Conservation (phyloP, 306 rosid genomes). For the Lagenaria siceraria region DNA sequence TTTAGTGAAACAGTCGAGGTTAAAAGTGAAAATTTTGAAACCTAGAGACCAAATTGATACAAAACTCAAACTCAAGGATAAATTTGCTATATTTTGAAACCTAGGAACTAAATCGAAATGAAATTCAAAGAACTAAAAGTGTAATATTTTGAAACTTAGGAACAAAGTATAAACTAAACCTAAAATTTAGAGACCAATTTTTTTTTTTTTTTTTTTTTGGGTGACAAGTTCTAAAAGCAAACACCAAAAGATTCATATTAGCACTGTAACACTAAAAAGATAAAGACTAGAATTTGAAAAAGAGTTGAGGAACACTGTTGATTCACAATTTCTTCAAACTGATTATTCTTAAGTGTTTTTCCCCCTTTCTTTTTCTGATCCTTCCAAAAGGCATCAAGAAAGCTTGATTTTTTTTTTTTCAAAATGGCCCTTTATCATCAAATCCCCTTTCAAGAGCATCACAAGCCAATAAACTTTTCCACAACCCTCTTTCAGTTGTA, state of each 20-base stretch:
- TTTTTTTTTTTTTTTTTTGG: background rate
- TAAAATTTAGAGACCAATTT: background rate
- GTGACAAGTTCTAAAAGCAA: background rate
- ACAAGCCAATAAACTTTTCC: background rate
- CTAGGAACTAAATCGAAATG: too few relatives aligned
- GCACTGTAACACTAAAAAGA: conserved; percentile 18
- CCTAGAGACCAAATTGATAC: too few relatives aligned
- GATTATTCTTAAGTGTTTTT: background rate
- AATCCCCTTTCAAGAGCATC: conserved; percentile 5
- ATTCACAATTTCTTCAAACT: background rate
- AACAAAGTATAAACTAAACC: too few relatives aligned
- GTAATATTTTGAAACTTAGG: too few relatives aligned
- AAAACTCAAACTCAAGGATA: too few relatives aligned
- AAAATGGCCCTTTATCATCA: background rate
- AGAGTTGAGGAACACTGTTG: conserved; percentile 22
- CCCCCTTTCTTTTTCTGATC: background rate
- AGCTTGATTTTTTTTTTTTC: background rate
- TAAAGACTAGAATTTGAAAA: conserved; percentile 43
- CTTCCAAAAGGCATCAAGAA: background rate
- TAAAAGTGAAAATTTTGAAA: too few relatives aligned
- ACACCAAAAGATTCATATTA: conserved; percentile 22
- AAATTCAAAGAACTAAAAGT: too few relatives aligned
- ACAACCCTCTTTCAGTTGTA: background rate
- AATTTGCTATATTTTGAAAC: too few relatives aligned
- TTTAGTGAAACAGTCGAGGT: too few relatives aligned